A percentile compares a stretch with the other conserved stretches of the same genome.
Evolutionary conservation across 2,329 filamentous ascomycete species (phyloP).

Genomic region (Fonsecaea pedrosoi): DNA sequence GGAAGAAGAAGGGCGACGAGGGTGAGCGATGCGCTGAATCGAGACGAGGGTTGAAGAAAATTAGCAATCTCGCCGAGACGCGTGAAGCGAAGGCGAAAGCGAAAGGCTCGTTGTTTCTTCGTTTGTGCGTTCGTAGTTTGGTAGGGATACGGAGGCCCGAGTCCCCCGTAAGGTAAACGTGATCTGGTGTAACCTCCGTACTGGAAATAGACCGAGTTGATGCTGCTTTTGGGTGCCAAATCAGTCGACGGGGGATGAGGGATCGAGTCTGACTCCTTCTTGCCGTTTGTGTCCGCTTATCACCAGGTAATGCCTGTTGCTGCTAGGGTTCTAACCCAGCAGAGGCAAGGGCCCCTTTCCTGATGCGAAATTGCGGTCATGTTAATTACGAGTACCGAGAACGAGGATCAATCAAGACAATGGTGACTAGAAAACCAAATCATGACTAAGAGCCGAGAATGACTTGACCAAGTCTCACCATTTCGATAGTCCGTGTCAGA

Average conservation of each 20-base stretch:
- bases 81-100: not conserved
- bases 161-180: too few relatives aligned
- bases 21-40: too few relatives aligned
- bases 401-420: not conserved
- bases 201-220: not conserved
- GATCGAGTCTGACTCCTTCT: not conserved
- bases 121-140: not conserved
- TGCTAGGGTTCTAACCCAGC: not conserved
- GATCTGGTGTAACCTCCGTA: too few relatives aligned
- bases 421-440: not conserved
- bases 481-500: not conserved
- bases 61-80: slow-evolving; percentile 2
- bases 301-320: not conserved
- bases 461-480: not conserved
- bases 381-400: not conserved
- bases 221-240: not conserved
- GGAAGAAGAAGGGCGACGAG: not conserved
- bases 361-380: not conserved
- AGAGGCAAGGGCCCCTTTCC: not conserved
- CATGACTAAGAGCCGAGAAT: too few relatives aligned
- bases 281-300: not conserved
- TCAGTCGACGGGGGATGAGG: not conserved
- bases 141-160: not conserved
- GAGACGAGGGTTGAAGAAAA: not conserved
- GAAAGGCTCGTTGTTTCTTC: not conserved